These are phyloP conservation scores for Candolleomyces efflorescens DNA, from an alignment of 768 basidiomycete species.

Conservation along the genomic window DNA sequence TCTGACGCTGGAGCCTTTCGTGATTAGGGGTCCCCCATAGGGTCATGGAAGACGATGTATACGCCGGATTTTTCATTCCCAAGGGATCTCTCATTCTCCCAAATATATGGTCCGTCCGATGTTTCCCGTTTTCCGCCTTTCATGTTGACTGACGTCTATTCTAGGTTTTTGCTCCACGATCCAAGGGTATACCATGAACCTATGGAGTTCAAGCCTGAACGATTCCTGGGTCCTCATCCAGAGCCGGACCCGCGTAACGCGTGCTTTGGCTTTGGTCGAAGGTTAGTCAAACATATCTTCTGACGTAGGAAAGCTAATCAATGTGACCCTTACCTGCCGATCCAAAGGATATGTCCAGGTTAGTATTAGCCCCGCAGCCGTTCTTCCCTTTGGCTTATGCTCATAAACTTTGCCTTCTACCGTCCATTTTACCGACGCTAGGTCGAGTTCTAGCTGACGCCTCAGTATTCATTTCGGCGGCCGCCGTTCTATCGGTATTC, in stretches of 20 bases:
- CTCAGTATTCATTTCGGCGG: constrained; percentile 36
- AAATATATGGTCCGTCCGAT: constrained; percentile 26
- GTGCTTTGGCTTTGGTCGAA: constrained; percentile 54
- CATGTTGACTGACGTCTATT: neutral
- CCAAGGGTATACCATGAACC: constrained; percentile 39
- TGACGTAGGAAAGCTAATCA: neutral
- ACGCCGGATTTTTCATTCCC: constrained; percentile 40
- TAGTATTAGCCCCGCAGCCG: neutral
- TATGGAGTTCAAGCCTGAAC: constrained; percentile 40
- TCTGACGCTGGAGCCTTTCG: neutral
- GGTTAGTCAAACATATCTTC: constrained; percentile 19
- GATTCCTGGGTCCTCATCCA: constrained; percentile 39
- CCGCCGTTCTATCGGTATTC: constrained; percentile 39
- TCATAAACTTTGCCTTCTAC: neutral
- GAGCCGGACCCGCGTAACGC: constrained; percentile 40
- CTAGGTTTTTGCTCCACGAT: constrained; percentile 27
- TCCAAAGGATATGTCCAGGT: constrained; percentile 32
- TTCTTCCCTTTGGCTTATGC: neutral
- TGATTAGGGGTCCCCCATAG: constrained; percentile 37
- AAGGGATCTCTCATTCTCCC: constrained; percentile 33
- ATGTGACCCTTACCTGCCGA: neutral
- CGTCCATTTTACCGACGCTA: constrained; percentile 10
- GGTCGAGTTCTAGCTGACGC: constrained; percentile 37
- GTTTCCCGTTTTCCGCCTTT: neutral
- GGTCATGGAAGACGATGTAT: constrained; percentile 37